phyloP scores from a whole-genome alignment of 2,329 filamentous ascomycete species.

The Ophiosphaerella herpotricha region DNA sequence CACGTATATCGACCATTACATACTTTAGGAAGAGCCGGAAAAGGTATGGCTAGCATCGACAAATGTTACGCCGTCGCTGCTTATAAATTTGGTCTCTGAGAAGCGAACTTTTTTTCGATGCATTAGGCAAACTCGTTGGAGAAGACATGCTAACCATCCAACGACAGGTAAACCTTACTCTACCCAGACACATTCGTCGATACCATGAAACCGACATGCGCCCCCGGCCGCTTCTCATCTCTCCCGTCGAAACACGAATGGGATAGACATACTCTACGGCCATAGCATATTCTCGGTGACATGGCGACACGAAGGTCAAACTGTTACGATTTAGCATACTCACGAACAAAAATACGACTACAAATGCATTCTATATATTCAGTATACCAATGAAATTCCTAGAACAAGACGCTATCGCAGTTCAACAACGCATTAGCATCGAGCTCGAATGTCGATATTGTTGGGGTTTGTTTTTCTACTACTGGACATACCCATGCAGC shows the following conservation, averaged over 20 bases:
- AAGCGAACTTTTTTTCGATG: conserved; percentile 19
- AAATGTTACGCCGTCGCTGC: conserved; percentile 56
- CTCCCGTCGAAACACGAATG: too few relatives aligned
- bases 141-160: conserved; percentile 11
- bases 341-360: too few relatives aligned
- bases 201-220: too few relatives aligned
- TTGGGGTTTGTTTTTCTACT: conserved; percentile 4
- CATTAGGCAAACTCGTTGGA: conserved; percentile 1
- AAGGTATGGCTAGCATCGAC: conserved; percentile 57
- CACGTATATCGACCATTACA: conserved; percentile 42
- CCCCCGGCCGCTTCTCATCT: too few relatives aligned
- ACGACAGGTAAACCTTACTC: conserved; percentile 1
- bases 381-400: neutral
- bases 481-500: neutral
- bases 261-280: too few relatives aligned
- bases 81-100: conserved; percentile 54
- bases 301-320: too few relatives aligned
- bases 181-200: neutral
- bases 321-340: too few relatives aligned
- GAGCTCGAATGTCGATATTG: conserved; percentile 20
- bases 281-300: too few relatives aligned
- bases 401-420: conserved; percentile 5
- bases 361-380: neutral
- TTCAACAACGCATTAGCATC: conserved; percentile 19
- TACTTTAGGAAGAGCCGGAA: conserved; percentile 59